phyloP scores from a whole-genome alignment of 2,329 filamentous ascomycete genomes.

The Trichothecium roseum region DNA sequence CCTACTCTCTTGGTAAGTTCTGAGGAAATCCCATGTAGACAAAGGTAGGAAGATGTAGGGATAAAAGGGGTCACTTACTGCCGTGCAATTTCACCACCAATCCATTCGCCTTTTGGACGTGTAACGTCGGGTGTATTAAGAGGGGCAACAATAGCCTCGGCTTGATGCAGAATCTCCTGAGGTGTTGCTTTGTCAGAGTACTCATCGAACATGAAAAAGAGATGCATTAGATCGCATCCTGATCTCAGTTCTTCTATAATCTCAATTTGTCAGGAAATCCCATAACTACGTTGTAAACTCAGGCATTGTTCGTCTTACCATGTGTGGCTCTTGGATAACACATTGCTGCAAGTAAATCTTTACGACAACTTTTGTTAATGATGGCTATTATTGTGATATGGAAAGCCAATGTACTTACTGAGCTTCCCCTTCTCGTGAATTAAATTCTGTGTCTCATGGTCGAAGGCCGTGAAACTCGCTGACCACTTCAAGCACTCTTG shows the following conservation, averaged over 20 bases:
- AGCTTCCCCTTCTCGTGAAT: conserved; percentile 8
- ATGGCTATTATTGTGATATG: too few relatives aligned
- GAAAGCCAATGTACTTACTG: conserved; percentile 7
- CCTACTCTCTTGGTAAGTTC: conserved; percentile 1
- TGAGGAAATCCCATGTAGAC: too few relatives aligned
- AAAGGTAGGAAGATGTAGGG: too few relatives aligned
- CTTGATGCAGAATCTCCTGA: conserved; percentile 7
- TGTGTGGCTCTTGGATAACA: conserved; percentile 4
- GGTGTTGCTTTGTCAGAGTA: conserved; percentile 8
- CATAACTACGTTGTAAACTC: too few relatives aligned
- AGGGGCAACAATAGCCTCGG: conserved; percentile 6
- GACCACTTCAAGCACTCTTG: conserved; percentile 8
- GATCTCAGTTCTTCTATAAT: conserved; percentile 8
- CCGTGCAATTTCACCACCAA: conserved; percentile 9
- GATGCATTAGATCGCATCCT: conserved; percentile 9
- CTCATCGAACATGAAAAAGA: conserved; percentile 12
- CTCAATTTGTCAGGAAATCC: background rate
- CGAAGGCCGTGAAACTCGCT: conserved; percentile 8
- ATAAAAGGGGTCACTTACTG: too few relatives aligned
- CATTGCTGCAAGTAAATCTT: conserved; percentile 8
- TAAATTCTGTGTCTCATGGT: conserved; percentile 5
- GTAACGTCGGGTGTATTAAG: conserved; percentile 5
- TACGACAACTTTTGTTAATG: background rate
- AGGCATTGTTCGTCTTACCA: too few relatives aligned
- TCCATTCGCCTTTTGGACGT: conserved; percentile 7